Percentiles rank a stretch among this genome's conserved stretches.
Conservation (phyloP, 495 filamentous ascomycete genomes). For the Hypoxylon subgilvum region DNA sequence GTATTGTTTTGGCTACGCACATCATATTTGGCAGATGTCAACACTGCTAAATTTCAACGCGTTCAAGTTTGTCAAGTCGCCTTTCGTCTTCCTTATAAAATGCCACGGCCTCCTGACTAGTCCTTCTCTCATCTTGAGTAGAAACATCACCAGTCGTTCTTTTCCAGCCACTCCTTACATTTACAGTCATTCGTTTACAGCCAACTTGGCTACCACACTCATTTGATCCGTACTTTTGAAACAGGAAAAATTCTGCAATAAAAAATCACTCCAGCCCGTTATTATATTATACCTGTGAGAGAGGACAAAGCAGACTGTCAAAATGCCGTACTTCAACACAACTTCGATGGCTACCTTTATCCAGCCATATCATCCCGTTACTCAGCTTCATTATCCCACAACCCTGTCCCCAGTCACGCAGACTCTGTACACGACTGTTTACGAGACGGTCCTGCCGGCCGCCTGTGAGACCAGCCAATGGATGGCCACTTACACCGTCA, state of each 20-base stretch:
- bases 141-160: conserved; percentile 25
- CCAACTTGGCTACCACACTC: conserved; percentile 31
- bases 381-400: background rate
- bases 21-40: background rate
- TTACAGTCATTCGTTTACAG: conserved; percentile 33
- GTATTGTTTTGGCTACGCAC: conserved; percentile 24
- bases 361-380: background rate
- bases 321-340: conserved; percentile 35
- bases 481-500: conserved; percentile 55
- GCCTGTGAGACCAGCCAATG: conserved; percentile 49
- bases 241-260: background rate
- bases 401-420: conserved; percentile 29
- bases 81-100: conserved; percentile 33
- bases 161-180: conserved; percentile 18
- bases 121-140: background rate
- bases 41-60: conserved; percentile 2
- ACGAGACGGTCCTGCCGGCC: conserved; percentile 48
- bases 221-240: conserved; percentile 20
- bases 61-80: background rate
- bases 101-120: background rate
- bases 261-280: background rate
- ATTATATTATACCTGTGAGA: background rate
- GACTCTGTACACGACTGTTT: conserved; percentile 47
- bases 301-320: conserved; percentile 16
- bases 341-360: conserved; percentile 4